Base-by-base conservation (phyloP, 1,284 basidiomycete species). In the Crucibulum cyathiforme region DNA sequence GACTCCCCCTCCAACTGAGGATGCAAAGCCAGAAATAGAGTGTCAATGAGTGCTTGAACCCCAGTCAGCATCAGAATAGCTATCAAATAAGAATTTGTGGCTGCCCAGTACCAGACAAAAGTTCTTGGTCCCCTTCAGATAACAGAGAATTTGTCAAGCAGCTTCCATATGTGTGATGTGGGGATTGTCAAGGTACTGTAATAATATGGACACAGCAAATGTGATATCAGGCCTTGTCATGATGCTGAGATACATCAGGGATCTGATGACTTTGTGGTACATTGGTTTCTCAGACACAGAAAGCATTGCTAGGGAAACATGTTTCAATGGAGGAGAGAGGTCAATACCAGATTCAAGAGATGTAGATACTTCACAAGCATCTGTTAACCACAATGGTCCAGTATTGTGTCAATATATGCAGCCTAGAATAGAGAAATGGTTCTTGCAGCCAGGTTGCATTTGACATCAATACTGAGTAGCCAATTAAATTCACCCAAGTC, bases 201-300 rank as follows among this genome's bases (percentile, higher is more conserved):
- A 17, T 8, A 54, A 24, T 17, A 47, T 4, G 35, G 36, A 37
- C 7, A 36, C 45, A 1, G 80, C 72, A 58, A 67, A 79, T 0
- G 75, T 54, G 31, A 84, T 79, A 66, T 84, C 77, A 0, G 80
- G 79, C 2, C 73, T 60, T 1, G 80, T 78, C 1, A 62, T 72
- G 12, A 76, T 60, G 1, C 74, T 69, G 1, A 80, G 54, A 55
- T 81, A 84, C 54, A 79, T 74, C 1, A 84, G 72, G 4, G 62
- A 72, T 5, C 81, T 78, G 13, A 83, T 66, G 1, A 77, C 63
- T 0, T 59, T 50, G 1, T 66, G 61, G 53, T 77, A 79, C 0
- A 71, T 71, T 4, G 68, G 49, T 45, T 61, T 52, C 0, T 17
- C 13, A 2, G 53, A 35, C 36, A 62, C 53, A 1, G 35, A 38